Evolutionary conservation across 805 yeast species (phyloP), one percentile per base, ranked within the genome.

Genomic region (Schwanniomyces vanrijiae): DNA sequence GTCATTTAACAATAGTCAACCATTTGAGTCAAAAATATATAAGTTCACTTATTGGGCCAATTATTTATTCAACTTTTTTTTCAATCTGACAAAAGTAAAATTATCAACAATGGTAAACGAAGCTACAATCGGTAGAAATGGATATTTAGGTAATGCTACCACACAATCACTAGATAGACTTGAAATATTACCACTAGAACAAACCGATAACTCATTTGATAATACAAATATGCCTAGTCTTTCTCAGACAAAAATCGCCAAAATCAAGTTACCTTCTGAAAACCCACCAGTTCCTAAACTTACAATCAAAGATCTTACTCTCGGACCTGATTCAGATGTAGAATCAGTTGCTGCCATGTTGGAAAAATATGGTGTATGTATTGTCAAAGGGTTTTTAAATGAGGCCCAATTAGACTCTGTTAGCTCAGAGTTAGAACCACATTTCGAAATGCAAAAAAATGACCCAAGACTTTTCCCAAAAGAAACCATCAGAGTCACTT

Each of bases 401-500:
- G 22, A 16, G 16, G 26, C 20, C n/a, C n/a, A 14, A 11, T 42
- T 42, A 14, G 46, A 42, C 18, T 13, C 18, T 4, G 42, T 46
- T 22, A 13, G 37, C 8, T 14, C 37, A 21, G 49, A 46, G 11
- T 26, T 46, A 11, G 28, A 34, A n/a, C 49, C 49, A 4, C 26
- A 34, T 33, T 46, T 46, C 19, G 20, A 20, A 22, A 14, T 25
- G 10, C 46, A 46, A n/a, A 28, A 46, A 20, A 13, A 44, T 13
- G 24, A 42, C 10, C 46, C 46, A 6, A 25, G 39, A 16, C 40
- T 54, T 49, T 18, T 47, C 42, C 55, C 61, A 46, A 50, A 42
- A 48, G 52, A 47, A 51, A 25, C 61, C 52, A 54, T 56, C 48
- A 48, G 45, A 44, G 50, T 43, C 37, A 19, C 51, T 47, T 19